Conservation (phyloP, 257 asterid genomes). For the Solanum appendiculatum region DNA sequence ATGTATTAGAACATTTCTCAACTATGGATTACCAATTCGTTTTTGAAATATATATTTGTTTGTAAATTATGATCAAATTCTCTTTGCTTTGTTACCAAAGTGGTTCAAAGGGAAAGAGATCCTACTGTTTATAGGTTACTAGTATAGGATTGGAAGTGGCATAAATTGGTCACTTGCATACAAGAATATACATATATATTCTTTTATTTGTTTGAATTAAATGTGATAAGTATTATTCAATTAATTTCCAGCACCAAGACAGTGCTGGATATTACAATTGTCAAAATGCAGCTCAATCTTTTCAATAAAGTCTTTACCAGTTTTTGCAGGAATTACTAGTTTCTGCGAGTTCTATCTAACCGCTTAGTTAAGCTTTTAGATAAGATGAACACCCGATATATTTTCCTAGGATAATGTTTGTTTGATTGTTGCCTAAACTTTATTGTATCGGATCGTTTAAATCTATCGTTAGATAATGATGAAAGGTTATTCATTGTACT, state of each 20-base stretch:
- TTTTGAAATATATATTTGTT: constrained; percentile 22
- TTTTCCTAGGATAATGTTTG: too few relatives aligned
- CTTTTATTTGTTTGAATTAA: not conserved
- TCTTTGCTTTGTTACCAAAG: not conserved
- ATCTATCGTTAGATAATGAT: too few relatives aligned
- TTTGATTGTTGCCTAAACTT: too few relatives aligned
- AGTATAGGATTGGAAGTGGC: not conserved
- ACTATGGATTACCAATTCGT: constrained; percentile 66
- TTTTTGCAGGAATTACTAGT: not conserved
- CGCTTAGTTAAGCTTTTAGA: not conserved
- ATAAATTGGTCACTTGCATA: not conserved
- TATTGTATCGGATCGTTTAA: too few relatives aligned
- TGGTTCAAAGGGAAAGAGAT: not conserved
- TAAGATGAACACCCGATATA: too few relatives aligned
- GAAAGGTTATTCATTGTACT: too few relatives aligned
- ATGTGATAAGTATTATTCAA: not conserved
- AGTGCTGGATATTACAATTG: not conserved
- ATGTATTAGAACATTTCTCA: constrained; percentile 76
- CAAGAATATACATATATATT: not conserved
- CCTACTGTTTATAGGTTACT: not conserved
- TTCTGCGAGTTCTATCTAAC: not conserved
- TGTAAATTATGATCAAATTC: not conserved
- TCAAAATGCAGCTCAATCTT: not conserved
- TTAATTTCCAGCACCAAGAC: not conserved
- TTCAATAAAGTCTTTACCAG: not conserved